These are phyloP conservation scores for Pestalotiopsis sp. DNA, from an alignment of 2,329 filamentous ascomycete species.

Conservation along the genomic window DNA sequence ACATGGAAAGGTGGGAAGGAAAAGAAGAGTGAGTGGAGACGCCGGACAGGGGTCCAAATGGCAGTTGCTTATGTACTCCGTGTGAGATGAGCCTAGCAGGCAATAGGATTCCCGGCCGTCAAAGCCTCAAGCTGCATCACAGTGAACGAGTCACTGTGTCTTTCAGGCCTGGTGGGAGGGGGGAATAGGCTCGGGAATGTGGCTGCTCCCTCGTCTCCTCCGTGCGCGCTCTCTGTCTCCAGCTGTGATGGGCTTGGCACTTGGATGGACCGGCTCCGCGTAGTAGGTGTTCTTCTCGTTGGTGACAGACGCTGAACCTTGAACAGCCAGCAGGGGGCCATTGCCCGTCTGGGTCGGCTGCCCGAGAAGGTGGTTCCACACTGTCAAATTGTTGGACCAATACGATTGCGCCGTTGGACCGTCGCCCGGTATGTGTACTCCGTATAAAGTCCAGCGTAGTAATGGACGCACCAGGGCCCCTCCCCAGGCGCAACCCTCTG, in stretches of 20 bases:
- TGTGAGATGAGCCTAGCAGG: background rate
- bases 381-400: background rate
- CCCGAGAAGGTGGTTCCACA: slow-evolving; percentile 9
- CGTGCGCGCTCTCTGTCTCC: background rate
- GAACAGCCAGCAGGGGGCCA: background rate
- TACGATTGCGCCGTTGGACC: background rate
- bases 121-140: background rate
- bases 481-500: background rate
- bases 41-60: slow-evolving; percentile 1
- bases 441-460: background rate
- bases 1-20: slow-evolving; percentile 2
- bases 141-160: background rate
- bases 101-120: background rate
- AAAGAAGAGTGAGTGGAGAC: background rate
- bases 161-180: too few relatives aligned
- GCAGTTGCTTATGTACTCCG: background rate
- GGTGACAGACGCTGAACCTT: background rate
- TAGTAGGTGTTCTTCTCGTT: background rate
- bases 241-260: background rate
- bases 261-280: background rate
- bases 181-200: too few relatives aligned
- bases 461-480: background rate
- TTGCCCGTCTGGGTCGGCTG: slow-evolving; percentile 12
- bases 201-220: background rate
- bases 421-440: background rate